Percentiles rank a stretch among this genome's conserved stretches.
phyloP scores from a whole-genome alignment of 2,329 filamentous ascomycete species.

The Diaporthe ilicicola region DNA sequence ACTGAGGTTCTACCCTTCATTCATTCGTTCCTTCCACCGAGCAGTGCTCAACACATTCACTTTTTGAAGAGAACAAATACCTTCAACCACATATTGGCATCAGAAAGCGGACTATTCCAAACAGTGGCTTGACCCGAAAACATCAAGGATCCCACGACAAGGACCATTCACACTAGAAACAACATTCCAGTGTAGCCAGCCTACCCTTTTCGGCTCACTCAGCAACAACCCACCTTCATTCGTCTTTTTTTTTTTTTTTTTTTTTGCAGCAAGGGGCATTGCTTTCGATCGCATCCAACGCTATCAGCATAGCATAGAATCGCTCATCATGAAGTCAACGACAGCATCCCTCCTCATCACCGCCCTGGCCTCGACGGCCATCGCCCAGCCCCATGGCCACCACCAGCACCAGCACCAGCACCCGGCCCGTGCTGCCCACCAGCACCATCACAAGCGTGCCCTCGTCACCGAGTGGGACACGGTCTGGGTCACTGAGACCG shows the following conservation, averaged over 20 bases:
- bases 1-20: constrained; percentile 23
- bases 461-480: constrained; percentile 55
- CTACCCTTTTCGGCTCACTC: constrained; percentile 26
- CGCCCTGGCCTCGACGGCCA: constrained; percentile 53
- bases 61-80: constrained; percentile 19
- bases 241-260: too few species aligned
- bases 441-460: constrained; percentile 51
- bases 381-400: constrained; percentile 60
- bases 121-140: constrained; percentile 17
- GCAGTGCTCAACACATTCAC: constrained; percentile 33
- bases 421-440: constrained; percentile 42
- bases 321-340: constrained; percentile 52
- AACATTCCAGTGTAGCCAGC: constrained; percentile 26
- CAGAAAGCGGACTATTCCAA: constrained; percentile 2
- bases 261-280: constrained; percentile 7
- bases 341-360: constrained; percentile 47
- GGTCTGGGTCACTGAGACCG: constrained; percentile 60
- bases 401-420: constrained; percentile 43
- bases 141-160: constrained; percentile 19
- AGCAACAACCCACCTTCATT: constrained; percentile 29
- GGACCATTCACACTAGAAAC: neutral
- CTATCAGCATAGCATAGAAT: constrained; percentile 20
- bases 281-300: constrained; percentile 4
- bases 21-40: constrained; percentile 32
- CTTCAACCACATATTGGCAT: constrained; percentile 25